These are phyloP conservation scores for Pleurotus salmoneostramineus DNA, from an alignment of 768 basidiomycete genomes.

Conservation along the genomic window DNA sequence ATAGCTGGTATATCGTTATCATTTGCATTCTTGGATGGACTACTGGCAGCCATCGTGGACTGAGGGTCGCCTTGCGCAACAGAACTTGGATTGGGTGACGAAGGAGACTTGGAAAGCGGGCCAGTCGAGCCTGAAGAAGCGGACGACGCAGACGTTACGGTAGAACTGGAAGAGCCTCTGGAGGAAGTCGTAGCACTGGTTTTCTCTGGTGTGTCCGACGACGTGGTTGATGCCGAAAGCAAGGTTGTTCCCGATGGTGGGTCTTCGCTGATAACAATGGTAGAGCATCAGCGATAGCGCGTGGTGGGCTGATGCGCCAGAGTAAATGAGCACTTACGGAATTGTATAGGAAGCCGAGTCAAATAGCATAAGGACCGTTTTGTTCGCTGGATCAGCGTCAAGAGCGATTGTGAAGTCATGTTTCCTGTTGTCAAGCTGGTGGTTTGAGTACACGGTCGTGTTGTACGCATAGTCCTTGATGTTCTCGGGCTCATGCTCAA, in stretches of 20 bases:
- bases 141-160: background rate
- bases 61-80: too few relatives aligned
- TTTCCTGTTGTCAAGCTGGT: background rate
- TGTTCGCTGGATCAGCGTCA: background rate
- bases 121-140: background rate
- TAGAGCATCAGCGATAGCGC: too few relatives aligned
- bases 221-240: background rate
- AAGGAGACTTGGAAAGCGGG: background rate
- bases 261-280: background rate
- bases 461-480: background rate
- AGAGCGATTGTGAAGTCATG: background rate
- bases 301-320: too few relatives aligned
- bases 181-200: background rate
- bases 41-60: background rate
- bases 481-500: background rate
- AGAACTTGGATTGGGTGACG: background rate
- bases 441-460: background rate
- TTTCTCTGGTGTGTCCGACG: too few relatives aligned
- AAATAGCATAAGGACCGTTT: background rate
- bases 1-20: background rate
- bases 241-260: background rate
- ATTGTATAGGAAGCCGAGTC: background rate
- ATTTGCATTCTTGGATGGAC: background rate
- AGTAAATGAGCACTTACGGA: background rate
- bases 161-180: background rate